A percentile compares a stretch with the other conserved stretches of the same genome.
Evolutionary conservation across 2,329 filamentous ascomycete species (phyloP).

Genomic region (Fusarium dimerum): DNA sequence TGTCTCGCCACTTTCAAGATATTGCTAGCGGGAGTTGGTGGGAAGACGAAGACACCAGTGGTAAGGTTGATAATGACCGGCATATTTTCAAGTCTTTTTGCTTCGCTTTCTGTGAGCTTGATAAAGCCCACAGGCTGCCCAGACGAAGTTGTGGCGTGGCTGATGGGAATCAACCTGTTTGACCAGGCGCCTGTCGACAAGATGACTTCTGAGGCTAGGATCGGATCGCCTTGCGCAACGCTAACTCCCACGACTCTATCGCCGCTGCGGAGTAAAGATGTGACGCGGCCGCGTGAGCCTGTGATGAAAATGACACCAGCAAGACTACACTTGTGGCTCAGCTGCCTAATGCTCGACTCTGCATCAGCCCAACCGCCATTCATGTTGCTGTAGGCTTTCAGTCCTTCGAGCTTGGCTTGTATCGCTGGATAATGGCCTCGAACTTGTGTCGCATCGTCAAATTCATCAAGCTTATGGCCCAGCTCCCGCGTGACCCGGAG

Average conservation of each 20-base stretch:
- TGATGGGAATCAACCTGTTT: conserved; percentile 52
- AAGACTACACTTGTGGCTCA: conserved; percentile 28
- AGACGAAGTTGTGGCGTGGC: conserved; percentile 62
- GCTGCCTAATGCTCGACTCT: conserved; percentile 25
- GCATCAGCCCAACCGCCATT: conserved; percentile 38
- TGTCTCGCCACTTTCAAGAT: conserved; percentile 63
- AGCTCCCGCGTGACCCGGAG: conserved; percentile 13
- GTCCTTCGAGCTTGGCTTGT: conserved; percentile 22
- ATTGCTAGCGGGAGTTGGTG: conserved; percentile 47
- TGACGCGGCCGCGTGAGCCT: conserved; percentile 30
- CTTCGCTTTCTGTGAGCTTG: conserved; percentile 59
- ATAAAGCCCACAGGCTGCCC: conserved; percentile 69
- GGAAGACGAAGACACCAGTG: conserved; percentile 57
- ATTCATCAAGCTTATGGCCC: conserved; percentile 22
- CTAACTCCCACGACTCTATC: conserved; percentile 28
- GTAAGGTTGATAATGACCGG: conserved; percentile 61
- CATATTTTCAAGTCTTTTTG: conserved; percentile 50
- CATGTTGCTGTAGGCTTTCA: conserved; percentile 31
- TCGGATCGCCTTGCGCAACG: conserved; percentile 35
- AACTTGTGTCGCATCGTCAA: conserved; percentile 26
- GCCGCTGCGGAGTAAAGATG: conserved; percentile 19
- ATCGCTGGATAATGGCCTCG: conserved; percentile 16
- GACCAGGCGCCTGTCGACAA: conserved; percentile 73
- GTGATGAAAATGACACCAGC: conserved; percentile 35
- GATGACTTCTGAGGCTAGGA: conserved; percentile 61